These are phyloP conservation scores for Herpetomonas tarakana DNA, from an alignment of 208 protist species.

Conservation along the genomic window DNA sequence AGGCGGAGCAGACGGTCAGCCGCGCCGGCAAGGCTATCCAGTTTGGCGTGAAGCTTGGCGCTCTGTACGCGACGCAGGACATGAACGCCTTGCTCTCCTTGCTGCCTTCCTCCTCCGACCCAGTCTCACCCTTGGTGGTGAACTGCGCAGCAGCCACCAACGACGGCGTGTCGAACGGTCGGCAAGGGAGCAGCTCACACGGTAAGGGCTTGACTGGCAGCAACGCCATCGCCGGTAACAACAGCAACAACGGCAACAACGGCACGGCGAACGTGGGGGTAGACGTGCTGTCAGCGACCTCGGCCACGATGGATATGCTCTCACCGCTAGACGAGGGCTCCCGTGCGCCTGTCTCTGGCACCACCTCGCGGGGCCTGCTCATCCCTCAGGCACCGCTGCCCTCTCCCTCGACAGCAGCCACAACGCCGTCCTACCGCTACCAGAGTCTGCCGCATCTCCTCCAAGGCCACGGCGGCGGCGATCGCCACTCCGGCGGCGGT, in stretches of 20 bases:
- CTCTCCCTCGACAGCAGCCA: background rate
- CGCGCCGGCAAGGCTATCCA: slow-evolving; percentile 31
- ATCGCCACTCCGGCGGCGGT: background rate
- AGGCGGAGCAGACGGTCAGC: slow-evolving; percentile 26
- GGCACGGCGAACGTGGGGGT: too few species aligned
- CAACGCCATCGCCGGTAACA: too few species aligned
- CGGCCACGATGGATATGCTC: background rate
- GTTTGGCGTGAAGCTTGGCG: slow-evolving; percentile 67
- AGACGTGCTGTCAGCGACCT: too few species aligned
- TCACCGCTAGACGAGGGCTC: background rate
- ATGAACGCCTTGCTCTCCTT: slow-evolving; percentile 59
- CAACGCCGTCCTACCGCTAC: background rate
- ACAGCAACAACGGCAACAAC: background rate
- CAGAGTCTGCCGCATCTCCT: background rate
- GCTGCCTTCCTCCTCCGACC: slow-evolving; percentile 5
- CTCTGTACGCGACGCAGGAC: slow-evolving; percentile 69
- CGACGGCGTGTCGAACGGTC: too few species aligned
- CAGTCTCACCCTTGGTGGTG: background rate
- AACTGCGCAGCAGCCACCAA: too few species aligned
- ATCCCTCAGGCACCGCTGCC: background rate
- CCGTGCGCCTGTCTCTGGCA: too few species aligned
- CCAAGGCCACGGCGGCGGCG: background rate
- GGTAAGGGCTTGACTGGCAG: background rate
- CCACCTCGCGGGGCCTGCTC: background rate
- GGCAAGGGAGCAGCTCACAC: background rate